Evolutionary conservation across 2,329 filamentous ascomycete species (phyloP).

Genomic region (Nemania bipapillata): DNA sequence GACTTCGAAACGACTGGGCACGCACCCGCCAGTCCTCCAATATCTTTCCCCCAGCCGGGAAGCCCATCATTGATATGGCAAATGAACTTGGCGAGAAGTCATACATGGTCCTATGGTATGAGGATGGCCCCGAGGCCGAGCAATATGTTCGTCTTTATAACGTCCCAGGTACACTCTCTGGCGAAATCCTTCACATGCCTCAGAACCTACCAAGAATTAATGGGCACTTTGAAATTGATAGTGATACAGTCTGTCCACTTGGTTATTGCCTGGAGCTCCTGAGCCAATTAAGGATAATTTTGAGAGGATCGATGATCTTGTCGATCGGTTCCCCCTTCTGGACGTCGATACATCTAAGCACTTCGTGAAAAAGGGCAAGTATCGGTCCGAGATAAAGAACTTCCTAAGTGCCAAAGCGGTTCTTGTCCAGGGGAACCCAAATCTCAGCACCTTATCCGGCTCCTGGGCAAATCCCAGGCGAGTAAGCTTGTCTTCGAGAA

Average conservation of each 20-base stretch:
- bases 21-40: too few relatives aligned
- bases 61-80: too few relatives aligned
- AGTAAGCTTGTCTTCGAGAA: constrained; percentile 45
- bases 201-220: constrained; percentile 36
- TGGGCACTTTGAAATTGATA: constrained; percentile 38
- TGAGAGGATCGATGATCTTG: constrained; percentile 31
- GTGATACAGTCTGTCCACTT: constrained; percentile 34
- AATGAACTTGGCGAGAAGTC: not conserved
- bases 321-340: constrained; percentile 40
- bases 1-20: too few relatives aligned
- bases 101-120: constrained; percentile 32
- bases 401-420: constrained; percentile 45
- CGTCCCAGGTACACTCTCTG: constrained; percentile 42
- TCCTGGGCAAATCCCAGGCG: constrained; percentile 41
- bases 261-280: constrained; percentile 13
- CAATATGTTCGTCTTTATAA: constrained; percentile 41
- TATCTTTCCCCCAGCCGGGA: too few relatives aligned
- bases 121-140: constrained; percentile 28
- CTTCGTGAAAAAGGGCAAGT: constrained; percentile 47
- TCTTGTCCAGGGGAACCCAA: constrained; percentile 34
- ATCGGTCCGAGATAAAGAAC: constrained; percentile 47
- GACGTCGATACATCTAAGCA: constrained; percentile 41
- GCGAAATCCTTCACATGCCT: constrained; percentile 42
- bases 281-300: constrained; percentile 30
- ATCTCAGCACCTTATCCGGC: constrained; percentile 43